Evolutionary conservation across 768 basidiomycete species (phyloP), one percentile per base, ranked within the genome.

Genomic region (Stropharia rugosoannulata): DNA sequence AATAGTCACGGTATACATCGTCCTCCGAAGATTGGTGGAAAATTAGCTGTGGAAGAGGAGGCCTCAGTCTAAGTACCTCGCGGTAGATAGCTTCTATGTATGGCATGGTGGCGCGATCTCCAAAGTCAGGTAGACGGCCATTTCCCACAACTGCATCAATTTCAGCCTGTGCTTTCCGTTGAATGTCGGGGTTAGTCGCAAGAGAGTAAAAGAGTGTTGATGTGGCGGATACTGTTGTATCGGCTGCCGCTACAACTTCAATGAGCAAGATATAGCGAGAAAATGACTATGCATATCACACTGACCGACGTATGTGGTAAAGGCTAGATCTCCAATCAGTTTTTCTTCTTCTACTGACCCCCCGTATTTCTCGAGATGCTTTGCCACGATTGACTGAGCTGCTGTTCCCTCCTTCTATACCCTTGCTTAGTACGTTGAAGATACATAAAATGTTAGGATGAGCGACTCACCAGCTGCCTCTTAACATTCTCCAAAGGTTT

Each of bases 121-220:
- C 59, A 32, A 69, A 64, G 2, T 55, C 61, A 0, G 72, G 70
- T 1, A 74, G 59, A 1, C 73, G 66, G 8, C 65, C 59, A 2
- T 35, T 35, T 1, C 75, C 74, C 10, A 73, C 55, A 4, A 73
- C 64, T 0, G 58, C 48, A 53, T 76, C 72, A 15, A 75, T 64
- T 51, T 75, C 73, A 7, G 42, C 62, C 54, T 71, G 73, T 4
- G 70, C 73, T 55, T 66, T 68, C 16, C 46, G 52, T 51, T 72
- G 71, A 0, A 67, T 59, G 1, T 72, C 64, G 0, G 74, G 73
- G 51, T 72, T 51, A 4, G 57, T 49, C 1, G 67, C 55, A 65
- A 74, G 66, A 8, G 63, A 61, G 12, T 73, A 63, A 39, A 75
- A 48, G 58, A 75, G 64, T 1, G 53, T 38, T 4, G 44, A 35